A percentile compares a stretch with the other conserved stretches of the same genome.
These are phyloP conservation scores for Styphnolobium japonicum DNA, from an alignment of 306 rosid genomes.

Conservation along the genomic window DNA sequence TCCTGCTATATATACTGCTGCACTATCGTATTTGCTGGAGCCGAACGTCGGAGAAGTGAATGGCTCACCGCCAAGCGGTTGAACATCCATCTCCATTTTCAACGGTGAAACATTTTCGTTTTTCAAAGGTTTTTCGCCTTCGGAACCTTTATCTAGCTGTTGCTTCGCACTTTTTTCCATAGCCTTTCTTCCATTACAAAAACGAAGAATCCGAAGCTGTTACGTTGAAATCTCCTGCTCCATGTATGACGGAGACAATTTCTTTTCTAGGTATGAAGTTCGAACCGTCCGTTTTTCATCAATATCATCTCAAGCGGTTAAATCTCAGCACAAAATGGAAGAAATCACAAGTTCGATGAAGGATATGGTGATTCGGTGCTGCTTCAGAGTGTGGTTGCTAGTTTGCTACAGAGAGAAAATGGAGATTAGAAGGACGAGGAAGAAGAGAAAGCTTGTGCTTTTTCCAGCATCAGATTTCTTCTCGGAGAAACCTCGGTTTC, in stretches of 20 bases:
- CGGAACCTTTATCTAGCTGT: slow-evolving; percentile 21
- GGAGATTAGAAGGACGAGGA: not conserved
- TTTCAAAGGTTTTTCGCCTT: slow-evolving; percentile 22
- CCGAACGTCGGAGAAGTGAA: not conserved
- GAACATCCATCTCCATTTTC: slow-evolving; percentile 30
- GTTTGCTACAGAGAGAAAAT: slow-evolving; percentile 3
- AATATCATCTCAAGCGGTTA: not conserved
- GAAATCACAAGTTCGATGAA: not conserved
- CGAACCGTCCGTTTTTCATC: not conserved
- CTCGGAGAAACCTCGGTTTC: not conserved
- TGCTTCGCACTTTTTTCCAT: slow-evolving; percentile 35
- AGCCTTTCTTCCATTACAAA: slow-evolving; percentile 27
- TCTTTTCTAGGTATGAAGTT: too few species aligned
- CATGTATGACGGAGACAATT: not conserved
- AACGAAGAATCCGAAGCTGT: slow-evolving; percentile 4
- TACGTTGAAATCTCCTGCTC: not conserved
- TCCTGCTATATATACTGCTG: not conserved
- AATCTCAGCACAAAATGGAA: not conserved
- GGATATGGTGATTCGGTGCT: not conserved
- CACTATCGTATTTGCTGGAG: not conserved
- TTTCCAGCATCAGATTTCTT: not conserved
- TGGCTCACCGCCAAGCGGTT: not conserved
- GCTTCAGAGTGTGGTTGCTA: not conserved
- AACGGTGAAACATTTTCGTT: slow-evolving; percentile 41
- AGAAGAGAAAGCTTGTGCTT: not conserved